Base-by-base conservation (phyloP, 179 eudicot genomes). In the Kewa caespitosa region DNA sequence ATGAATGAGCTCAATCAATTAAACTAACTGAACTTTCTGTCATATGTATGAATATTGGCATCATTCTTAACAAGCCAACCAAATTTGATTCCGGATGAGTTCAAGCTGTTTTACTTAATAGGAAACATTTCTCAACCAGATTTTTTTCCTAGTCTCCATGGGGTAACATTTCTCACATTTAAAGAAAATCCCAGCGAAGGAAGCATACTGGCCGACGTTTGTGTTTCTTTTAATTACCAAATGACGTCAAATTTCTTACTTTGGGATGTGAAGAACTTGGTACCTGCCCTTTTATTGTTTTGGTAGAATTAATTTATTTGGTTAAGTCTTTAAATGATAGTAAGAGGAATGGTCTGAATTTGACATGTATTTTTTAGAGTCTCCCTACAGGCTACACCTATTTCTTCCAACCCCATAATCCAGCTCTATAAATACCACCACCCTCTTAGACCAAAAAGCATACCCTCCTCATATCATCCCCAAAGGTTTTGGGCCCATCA, bases 401-500 rank as follows among this genome's bases (percentile, higher is more conserved):
- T 6, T 48, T 23, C 20, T 15, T 0, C 20, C 1, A 62, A 2
- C 2, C 27, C 50, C 17, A n/a, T n/a, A 14, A n/a, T 22, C 52
- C 28, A 38, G 39, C 73, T 32, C 73, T 69, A 69, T 69, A 69
- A 46, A 69, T 48, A 69, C 41, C 39, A 32, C 3, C 60, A 48
- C 36, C 55, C 1, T 33, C 31, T 46, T 8, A 2, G 30, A 55
- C 38, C 55, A 46, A 46, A 42, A 1, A 62, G n/a, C 57, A 41
- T 25, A 38, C n/a, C 55, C 57, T 42, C n/a, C 50, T 41, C 23
- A n/a, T 39, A 10, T 67, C 34, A 6, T 28, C 72, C 31, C 30
- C 70, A 65, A 30, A 30, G 66, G 20, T 65, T 63, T 38, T 6
- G 22, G 33, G 4, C 7, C 41, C 73, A 43, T 75, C 75, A 86